phyloP scores from a whole-genome alignment of 192 early-diverging fungal genomes.

The Coemansia sp. region DNA sequence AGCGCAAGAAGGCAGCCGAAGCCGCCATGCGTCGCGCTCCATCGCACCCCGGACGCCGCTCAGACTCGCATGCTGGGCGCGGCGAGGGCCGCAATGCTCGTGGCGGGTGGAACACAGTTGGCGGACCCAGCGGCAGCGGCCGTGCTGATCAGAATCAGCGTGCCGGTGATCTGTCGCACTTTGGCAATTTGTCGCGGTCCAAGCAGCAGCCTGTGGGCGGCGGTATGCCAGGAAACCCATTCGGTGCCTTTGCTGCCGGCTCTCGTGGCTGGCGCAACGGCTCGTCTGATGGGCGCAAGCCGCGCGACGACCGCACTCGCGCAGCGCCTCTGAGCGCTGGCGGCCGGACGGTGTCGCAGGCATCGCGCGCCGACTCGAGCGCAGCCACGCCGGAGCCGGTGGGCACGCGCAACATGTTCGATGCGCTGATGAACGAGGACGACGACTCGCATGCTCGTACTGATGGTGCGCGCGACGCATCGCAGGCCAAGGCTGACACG shows the following conservation, averaged over 20 bases:
- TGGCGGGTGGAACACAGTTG: slow-evolving; percentile 56
- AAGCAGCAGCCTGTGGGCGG: slow-evolving; percentile 29
- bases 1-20: slow-evolving; percentile 72
- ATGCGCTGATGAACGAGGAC: slow-evolving; percentile 44
- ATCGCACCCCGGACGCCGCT: slow-evolving; percentile 61
- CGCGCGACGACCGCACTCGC: slow-evolving; percentile 34
- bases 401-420: slow-evolving; percentile 52
- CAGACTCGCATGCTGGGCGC: slow-evolving; percentile 60
- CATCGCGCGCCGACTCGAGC: slow-evolving; percentile 51
- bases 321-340: slow-evolving; percentile 27
- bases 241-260: slow-evolving; percentile 51
- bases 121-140: slow-evolving; percentile 74
- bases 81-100: slow-evolving; percentile 51
- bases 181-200: slow-evolving; percentile 69
- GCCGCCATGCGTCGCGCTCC: slow-evolving; percentile 66
- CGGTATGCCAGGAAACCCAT: slow-evolving; percentile 30
- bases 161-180: slow-evolving; percentile 71
- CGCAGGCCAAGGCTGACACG: slow-evolving; percentile 19
- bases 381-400: slow-evolving; percentile 52
- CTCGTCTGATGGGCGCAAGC: slow-evolving; percentile 41
- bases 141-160: slow-evolving; percentile 54
- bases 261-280: slow-evolving; percentile 49
- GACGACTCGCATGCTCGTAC: slow-evolving; percentile 32
- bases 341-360: slow-evolving; percentile 48
- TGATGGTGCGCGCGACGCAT: slow-evolving; percentile 29